Evolutionary conservation across 2,329 filamentous ascomycete genomes (phyloP), one percentile per base, ranked within the genome.

Genomic region (Ophiocordyceps robertsii): DNA sequence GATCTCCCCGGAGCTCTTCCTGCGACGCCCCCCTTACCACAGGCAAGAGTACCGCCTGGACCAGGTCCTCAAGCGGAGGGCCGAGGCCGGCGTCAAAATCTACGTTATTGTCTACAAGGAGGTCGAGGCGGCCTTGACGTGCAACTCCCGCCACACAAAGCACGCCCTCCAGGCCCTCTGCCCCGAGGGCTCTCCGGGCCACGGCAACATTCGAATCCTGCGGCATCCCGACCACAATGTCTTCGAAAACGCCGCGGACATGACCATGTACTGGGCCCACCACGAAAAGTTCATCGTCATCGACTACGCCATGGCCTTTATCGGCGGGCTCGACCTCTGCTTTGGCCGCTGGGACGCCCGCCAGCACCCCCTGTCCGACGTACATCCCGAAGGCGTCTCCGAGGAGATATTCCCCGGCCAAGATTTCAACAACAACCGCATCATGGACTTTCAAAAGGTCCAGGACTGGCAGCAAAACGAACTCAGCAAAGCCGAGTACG

Each of bases 211-310:
- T 57, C 75, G 70, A 31, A 70, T 95, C 41, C 83, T 93, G 76
- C 78, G 90, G 29, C 90, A 96, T 62, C 90, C 90, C 0, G 90
- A 96, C 59, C 90, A 96, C 65, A 95, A 95, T 49, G 75, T 95
- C 3, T 78, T 96, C 40, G 88, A 95, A 54, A 95, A 95, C 54
- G 84, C 83, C 3, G 84, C 84, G 29, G 90, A 96, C 53, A 93
- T 95, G 85, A 95, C 88, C 1, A 87, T 95, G 56, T 95, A 95
- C 66, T 96, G 90, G 79, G 92, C 92, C 0, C 92, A 98, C 58
- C 92, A 98, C 58, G 92, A 98, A 55, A 98, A 98, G 59, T 93
- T 95, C 56, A 84, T 96, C 43, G 84, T 98, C 16, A 84, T 96
- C 42, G 92, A 96, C 63, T 94, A 94, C 56, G 75, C 80, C 14